Percentiles rank a stretch among this genome's conserved stretches.
These are phyloP conservation scores for Melanomma pulvis-pyrius DNA, from an alignment of 495 filamentous ascomycete species.

Conservation along the genomic window DNA sequence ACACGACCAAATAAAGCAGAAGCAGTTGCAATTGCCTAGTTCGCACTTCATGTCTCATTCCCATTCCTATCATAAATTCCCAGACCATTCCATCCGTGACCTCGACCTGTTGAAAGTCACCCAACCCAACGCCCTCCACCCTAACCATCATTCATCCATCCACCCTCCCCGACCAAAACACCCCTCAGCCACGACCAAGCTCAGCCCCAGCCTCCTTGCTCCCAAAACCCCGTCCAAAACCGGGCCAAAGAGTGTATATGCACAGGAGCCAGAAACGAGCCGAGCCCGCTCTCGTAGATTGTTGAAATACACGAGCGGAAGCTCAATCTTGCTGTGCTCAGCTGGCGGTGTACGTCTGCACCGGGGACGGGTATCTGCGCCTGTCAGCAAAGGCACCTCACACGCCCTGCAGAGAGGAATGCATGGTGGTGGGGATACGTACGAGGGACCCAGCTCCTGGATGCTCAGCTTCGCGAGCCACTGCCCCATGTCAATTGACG, in stretches of 20 bases:
- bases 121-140: no score
- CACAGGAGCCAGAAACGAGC: no score
- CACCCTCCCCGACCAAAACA: no score
- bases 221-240: no score
- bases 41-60: not conserved
- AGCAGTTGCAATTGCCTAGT: not conserved
- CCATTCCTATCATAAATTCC: not conserved
- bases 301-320: slow-evolving; percentile 38
- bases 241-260: no score
- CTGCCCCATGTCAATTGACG: slow-evolving; percentile 83
- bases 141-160: no score
- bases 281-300: slow-evolving; percentile 30
- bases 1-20: not conserved
- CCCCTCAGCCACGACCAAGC: no score
- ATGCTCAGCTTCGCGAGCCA: slow-evolving; percentile 94
- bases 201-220: no score
- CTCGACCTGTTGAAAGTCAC: not conserved
- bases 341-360: slow-evolving; percentile 67
- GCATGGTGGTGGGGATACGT: no score
- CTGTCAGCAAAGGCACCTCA: not conserved
- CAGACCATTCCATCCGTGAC: no score
- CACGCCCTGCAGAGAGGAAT: no score
- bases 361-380: slow-evolving; percentile 76
- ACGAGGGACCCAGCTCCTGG: slow-evolving; percentile 93
- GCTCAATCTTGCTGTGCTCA: slow-evolving; percentile 4